phyloP scores from a whole-genome alignment of 2,329 filamentous ascomycete species.

The Plectosphaerella plurivora region DNA sequence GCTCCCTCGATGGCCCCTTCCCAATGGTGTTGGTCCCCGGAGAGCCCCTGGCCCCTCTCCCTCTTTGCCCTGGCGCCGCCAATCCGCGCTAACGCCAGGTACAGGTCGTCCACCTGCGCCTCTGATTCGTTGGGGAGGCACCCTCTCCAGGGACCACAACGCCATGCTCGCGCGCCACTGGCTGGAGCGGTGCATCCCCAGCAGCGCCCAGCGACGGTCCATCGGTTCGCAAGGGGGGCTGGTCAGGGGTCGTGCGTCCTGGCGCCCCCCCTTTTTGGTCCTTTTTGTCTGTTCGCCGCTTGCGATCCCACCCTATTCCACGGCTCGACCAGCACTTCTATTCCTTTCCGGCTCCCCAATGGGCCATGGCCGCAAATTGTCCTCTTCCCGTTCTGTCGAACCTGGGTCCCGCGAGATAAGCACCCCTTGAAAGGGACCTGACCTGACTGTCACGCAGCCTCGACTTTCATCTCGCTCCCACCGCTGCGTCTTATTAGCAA shows the following conservation, averaged over 20 bases:
- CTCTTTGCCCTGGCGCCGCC: conserved; percentile 4
- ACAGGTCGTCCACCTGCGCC: neutral
- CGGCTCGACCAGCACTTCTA: conserved; percentile 9
- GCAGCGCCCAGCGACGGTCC: neutral
- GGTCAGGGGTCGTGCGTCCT: neutral
- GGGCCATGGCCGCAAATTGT: conserved; percentile 4
- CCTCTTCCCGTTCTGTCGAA: neutral
- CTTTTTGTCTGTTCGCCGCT: conserved; percentile 8
- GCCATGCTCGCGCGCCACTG: conserved; percentile 1
- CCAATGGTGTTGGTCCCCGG: neutral
- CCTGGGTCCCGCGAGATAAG: neutral
- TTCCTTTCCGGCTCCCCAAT: conserved; percentile 9
- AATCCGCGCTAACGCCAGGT: neutral
- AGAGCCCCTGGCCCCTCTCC: conserved; percentile 4
- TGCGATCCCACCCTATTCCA: conserved; percentile 8
- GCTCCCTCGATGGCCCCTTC: too few relatives aligned
- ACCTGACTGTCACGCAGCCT: neutral
- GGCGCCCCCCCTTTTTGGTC: conserved; percentile 4
- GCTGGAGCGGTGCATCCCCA: neutral
- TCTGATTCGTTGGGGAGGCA: neutral
- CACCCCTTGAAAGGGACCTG: neutral
- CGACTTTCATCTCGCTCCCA: neutral
- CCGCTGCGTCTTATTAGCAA: neutral
- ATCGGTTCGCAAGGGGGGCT: conserved; percentile 1
- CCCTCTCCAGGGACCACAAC: neutral